Conservation (phyloP, 192 early-diverging fungal species). For the Lobosporangium transversale region DNA sequence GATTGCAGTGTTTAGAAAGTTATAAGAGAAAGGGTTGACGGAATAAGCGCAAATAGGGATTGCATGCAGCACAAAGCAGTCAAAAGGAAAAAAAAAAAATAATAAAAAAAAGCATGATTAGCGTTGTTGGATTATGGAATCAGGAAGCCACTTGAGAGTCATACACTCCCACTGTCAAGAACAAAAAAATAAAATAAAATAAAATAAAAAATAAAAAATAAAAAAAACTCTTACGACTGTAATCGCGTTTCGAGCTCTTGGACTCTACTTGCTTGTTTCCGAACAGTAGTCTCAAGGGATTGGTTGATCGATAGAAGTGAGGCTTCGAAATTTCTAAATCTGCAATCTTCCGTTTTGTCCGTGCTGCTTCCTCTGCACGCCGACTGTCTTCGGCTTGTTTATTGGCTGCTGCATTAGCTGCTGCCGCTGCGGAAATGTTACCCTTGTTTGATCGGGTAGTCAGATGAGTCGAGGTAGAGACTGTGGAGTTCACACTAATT, state of each 20-base stretch:
- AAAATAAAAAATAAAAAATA: not conserved
- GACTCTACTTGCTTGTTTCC: slow-evolving; percentile 59
- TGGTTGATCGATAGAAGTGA: slow-evolving; percentile 62
- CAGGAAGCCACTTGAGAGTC: no score
- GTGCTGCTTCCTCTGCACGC: slow-evolving; percentile 31
- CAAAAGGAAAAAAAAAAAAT: not conserved
- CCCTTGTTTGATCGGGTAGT: slow-evolving; percentile 16
- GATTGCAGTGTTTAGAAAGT: no score
- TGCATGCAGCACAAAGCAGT: slow-evolving; percentile 24
- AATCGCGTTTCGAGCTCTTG: slow-evolving; percentile 54
- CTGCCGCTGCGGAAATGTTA: not conserved
- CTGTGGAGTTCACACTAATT: slow-evolving; percentile 10
- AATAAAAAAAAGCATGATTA: no score
- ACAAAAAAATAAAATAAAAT: not conserved
- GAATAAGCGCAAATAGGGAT: slow-evolving; percentile 1
- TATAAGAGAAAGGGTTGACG: not conserved
- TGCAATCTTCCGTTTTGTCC: slow-evolving; percentile 56
- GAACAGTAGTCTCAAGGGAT: slow-evolving; percentile 59
- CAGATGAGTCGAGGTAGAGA: slow-evolving; percentile 7
- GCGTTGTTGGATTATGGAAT: no score
- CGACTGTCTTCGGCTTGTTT: slow-evolving; percentile 35
- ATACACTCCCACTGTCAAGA: not conserved
- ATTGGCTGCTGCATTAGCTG: slow-evolving; percentile 1
- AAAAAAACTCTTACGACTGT: slow-evolving; percentile 38
- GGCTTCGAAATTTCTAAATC: slow-evolving; percentile 68